Evolutionary conservation across 2,329 filamentous ascomycete genomes (phyloP).

Genomic region (Albophoma yamanashiensis): DNA sequence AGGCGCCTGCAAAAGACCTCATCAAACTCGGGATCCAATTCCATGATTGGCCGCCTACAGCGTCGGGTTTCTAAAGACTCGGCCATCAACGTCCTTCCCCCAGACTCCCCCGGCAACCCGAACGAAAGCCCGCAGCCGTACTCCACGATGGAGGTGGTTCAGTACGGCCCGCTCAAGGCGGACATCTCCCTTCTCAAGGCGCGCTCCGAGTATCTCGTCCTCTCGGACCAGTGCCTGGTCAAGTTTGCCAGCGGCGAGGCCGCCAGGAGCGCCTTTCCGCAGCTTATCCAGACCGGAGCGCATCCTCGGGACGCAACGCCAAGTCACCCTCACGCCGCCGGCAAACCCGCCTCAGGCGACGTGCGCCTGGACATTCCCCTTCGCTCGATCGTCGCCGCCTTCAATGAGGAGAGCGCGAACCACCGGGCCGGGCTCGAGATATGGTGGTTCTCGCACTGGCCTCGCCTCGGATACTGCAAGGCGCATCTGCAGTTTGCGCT

Average conservation of each 20-base stretch:
- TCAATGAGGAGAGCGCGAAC: conserved; percentile 37
- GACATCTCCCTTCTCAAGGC: conserved; percentile 38
- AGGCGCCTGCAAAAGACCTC: conserved; percentile 26
- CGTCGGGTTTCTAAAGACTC: conserved; percentile 28
- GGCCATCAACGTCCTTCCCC: conserved; percentile 16
- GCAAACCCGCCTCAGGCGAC: conserved; percentile 22
- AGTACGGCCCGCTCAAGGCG: conserved; percentile 36
- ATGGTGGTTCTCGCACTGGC: conserved; percentile 40
- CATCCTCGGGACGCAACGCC: conserved; percentile 10
- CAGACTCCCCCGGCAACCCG: conserved; percentile 16
- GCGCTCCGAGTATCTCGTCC: conserved; percentile 39
- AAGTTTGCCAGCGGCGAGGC: conserved; percentile 38
- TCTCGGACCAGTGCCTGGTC: conserved; percentile 38
- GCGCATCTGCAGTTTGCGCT: conserved; percentile 38
- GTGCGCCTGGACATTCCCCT: conserved; percentile 36
- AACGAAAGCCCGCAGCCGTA: conserved; percentile 20
- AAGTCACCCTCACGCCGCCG: conserved; percentile 10
- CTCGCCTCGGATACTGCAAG: conserved; percentile 33
- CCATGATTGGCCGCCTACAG: conserved; percentile 30
- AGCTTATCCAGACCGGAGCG: conserved; percentile 21
- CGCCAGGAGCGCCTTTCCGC: conserved; percentile 35
- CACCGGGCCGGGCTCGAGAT: conserved; percentile 42
- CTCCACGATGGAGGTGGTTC: conserved; percentile 28
- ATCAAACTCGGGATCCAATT: conserved; percentile 27
- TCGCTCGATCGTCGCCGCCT: conserved; percentile 39